Evolutionary conservation across 805 yeast genomes (phyloP), one percentile per base, ranked within the genome.

Genomic region (Saturnispora bothae): DNA sequence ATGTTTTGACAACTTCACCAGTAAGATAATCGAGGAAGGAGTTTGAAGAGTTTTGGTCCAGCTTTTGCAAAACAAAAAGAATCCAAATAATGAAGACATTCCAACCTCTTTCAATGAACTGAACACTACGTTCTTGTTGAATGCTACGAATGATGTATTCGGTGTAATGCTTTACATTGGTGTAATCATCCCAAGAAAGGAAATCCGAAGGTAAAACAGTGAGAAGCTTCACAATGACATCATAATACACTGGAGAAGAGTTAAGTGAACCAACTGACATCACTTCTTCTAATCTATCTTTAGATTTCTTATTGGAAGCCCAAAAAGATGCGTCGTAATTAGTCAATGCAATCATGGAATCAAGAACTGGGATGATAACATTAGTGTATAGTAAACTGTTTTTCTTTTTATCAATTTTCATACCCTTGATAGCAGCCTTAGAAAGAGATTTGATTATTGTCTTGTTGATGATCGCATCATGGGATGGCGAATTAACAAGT

Each of bases 221-320:
- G 1, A 57, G 25, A 7, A 57, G 34, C 1, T 41, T 26, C 3
- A 19, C 33, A 1, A 57, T 29, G 5, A 49, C 31, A 14, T 47
- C 46, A 46, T 72, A 81, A 49, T 74, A 78, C 0, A 58, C 45
- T 0, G 76, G 68, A 21, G 63, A 59, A 36, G 82, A 73, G 35
- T 64, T 65, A 33, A 77, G 62, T 2, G 73, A 71, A 0, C 85
- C 81, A 12, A 74, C 43, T 10, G 59, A 59, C 16, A 81, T 46
- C 44, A 77, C 67, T 0, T 59, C 66, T 1, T 62, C 33, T 9
- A 81, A 49, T 41, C 65, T 66, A 3, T 63, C 64, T 14, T 64
- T 62, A 1, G 74, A 46, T 3, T 59, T 58, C 40, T 78, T 78
- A 16, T 68, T 70, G 3, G 64, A 56, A 1, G 35, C 15, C 78